A percentile compares a stretch with the other conserved stretches of the same genome.
Conservation (phyloP, 306 rosid species). For the Malus fusca region DNA sequence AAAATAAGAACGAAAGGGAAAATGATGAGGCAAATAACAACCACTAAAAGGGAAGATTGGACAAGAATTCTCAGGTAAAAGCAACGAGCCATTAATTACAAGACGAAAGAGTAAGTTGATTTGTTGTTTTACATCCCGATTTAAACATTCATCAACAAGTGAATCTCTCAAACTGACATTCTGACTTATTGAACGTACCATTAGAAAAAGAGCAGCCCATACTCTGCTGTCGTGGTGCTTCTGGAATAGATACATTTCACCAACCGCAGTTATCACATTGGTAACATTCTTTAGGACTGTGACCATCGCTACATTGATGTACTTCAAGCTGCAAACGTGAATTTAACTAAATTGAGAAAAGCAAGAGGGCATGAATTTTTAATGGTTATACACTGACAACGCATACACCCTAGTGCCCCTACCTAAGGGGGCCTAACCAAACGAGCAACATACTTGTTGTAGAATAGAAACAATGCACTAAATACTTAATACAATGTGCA, state of each 20-base stretch:
- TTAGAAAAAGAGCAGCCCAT: slow-evolving; percentile 91
- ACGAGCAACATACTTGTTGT: not conserved
- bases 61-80: slow-evolving; percentile 1
- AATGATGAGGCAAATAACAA: not conserved
- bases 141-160: not conserved
- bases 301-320: slow-evolving; percentile 98
- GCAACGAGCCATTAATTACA: slow-evolving; percentile 4
- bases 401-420: not conserved
- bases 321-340: slow-evolving; percentile 77
- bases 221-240: slow-evolving; percentile 85
- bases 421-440: not conserved
- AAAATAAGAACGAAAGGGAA: not conserved
- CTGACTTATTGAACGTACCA: slow-evolving; percentile 50
- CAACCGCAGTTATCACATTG: slow-evolving; percentile 92
- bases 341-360: slow-evolving; percentile 5
- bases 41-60: not conserved
- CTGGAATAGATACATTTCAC: slow-evolving; percentile 86
- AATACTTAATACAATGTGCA: not conserved
- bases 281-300: slow-evolving; percentile 95
- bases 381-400: not conserved
- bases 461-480: not conserved
- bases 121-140: slow-evolving; percentile 6
- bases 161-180: slow-evolving; percentile 11
- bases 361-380: not conserved
- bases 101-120: not conserved